These are phyloP conservation scores for Backusella westeae DNA, from an alignment of 192 early-diverging fungal species.

Conservation along the genomic window DNA sequence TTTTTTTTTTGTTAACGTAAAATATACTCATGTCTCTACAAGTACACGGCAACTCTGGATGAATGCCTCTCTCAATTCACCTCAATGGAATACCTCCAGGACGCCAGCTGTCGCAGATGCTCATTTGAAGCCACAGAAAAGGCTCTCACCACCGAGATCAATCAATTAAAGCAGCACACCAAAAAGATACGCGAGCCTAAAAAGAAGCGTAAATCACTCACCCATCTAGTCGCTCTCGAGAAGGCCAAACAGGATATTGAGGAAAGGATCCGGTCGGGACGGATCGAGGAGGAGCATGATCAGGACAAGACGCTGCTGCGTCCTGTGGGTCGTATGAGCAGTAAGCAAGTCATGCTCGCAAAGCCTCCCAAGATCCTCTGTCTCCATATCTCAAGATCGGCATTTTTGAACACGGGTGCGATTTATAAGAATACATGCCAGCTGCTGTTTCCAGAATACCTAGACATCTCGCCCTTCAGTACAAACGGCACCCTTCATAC, in stretches of 20 bases:
- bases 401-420: slow-evolving; percentile 68
- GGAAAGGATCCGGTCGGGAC: slow-evolving; percentile 14
- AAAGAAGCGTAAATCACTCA: slow-evolving; percentile 16
- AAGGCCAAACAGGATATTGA: slow-evolving; percentile 15
- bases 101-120: slow-evolving; percentile 66
- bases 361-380: slow-evolving; percentile 74
- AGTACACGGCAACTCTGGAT: slow-evolving; percentile 48
- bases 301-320: slow-evolving; percentile 6
- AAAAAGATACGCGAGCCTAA: slow-evolving; percentile 17
- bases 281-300: slow-evolving; percentile 31
- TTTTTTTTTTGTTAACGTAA: not conserved
- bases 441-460: slow-evolving; percentile 74
- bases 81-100: slow-evolving; percentile 60
- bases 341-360: slow-evolving; percentile 82
- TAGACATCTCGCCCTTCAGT: slow-evolving; percentile 72
- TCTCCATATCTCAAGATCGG: slow-evolving; percentile 83
- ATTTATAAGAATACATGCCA: slow-evolving; percentile 81
- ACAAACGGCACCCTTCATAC: slow-evolving; percentile 59
- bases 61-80: slow-evolving; percentile 53
- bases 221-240: slow-evolving; percentile 14
- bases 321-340: slow-evolving; percentile 48
- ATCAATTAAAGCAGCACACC: slow-evolving; percentile 18
- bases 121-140: slow-evolving; percentile 48
- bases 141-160: slow-evolving; percentile 34
- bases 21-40: no score